Percentiles rank a stretch among this genome's conserved stretches.
These are phyloP conservation scores for Botrytis fragariae DNA, from an alignment of 2,329 filamentous ascomycete genomes.

Conservation along the genomic window DNA sequence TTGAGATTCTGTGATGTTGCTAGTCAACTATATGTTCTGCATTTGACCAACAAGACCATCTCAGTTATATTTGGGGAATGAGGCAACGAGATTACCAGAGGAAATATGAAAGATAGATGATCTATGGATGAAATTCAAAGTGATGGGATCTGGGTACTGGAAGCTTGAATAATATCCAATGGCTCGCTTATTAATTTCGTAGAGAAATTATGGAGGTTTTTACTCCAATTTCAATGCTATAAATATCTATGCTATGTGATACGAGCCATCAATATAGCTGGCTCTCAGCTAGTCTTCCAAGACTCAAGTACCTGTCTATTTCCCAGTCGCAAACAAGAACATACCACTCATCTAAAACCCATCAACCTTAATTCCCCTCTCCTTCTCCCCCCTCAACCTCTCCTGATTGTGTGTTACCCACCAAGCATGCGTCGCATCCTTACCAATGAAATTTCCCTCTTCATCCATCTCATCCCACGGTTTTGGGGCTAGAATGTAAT, in stretches of 20 bases:
- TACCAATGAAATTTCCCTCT: constrained; percentile 43
- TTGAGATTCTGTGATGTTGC: not conserved
- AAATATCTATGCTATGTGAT: not conserved
- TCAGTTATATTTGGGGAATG: not conserved
- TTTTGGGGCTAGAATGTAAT: constrained; percentile 61
- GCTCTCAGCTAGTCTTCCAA: not conserved
- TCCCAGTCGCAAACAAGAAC: not conserved
- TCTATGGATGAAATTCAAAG: not conserved
- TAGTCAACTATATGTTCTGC: not conserved
- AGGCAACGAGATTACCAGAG: not conserved
- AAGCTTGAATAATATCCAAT: not conserved
- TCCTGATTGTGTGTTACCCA: constrained; percentile 52
- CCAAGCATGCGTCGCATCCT: constrained; percentile 53
- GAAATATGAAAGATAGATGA: not conserved
- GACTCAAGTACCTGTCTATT: not conserved
- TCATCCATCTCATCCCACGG: constrained; percentile 56
- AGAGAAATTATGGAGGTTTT: not conserved
- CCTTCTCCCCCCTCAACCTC: constrained; percentile 39
- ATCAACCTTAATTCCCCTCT: constrained; percentile 35
- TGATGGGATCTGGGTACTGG: not conserved
- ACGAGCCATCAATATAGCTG: not conserved
- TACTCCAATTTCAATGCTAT: not conserved
- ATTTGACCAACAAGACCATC: not conserved
- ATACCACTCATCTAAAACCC: constrained; percentile 18
- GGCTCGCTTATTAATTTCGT: not conserved